phyloP scores from a whole-genome alignment of 2,329 filamentous ascomycete genomes.

The Myriosclerotinia curreyana region DNA sequence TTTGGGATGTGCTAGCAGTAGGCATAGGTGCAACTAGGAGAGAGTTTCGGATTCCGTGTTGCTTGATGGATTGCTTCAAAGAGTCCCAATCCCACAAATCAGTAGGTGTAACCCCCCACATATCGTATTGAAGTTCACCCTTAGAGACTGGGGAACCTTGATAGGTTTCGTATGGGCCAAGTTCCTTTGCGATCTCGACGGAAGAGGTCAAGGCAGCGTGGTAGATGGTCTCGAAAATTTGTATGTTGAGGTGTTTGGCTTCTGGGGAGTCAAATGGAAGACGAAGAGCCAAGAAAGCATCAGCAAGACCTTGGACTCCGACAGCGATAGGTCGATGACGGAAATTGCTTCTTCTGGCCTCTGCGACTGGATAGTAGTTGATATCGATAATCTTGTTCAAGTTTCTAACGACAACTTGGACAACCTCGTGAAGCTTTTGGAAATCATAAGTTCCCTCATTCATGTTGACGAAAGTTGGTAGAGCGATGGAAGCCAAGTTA shows the following conservation, averaged over 20 bases:
- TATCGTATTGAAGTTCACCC: conserved; percentile 95
- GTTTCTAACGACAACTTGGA: conserved; percentile 88
- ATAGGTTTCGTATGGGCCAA: conserved; percentile 86
- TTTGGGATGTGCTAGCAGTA: conserved; percentile 94
- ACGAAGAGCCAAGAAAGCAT: conserved; percentile 95
- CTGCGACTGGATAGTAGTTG: conserved; percentile 96
- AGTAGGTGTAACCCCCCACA: conserved; percentile 93
- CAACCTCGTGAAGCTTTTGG: conserved; percentile 92
- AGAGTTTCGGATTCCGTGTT: conserved; percentile 93
- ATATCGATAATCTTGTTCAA: conserved; percentile 98
- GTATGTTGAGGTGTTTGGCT: conserved; percentile 89
- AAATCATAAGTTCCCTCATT: conserved; percentile 86
- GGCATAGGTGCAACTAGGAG: conserved; percentile 96
- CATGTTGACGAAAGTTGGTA: conserved; percentile 89
- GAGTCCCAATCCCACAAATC: conserved; percentile 95
- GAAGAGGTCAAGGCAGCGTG: conserved; percentile 91
- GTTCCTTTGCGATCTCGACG: conserved; percentile 75
- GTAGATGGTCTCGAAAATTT: conserved; percentile 99
- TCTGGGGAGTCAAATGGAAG: conserved; percentile 96
- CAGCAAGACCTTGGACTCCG: conserved; percentile 95
- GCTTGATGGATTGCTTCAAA: conserved; percentile 85
- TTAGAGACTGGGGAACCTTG: conserved; percentile 91
- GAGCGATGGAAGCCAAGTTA: conserved; percentile 91
- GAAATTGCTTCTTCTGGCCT: conserved; percentile 95
- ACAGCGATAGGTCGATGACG: conserved; percentile 94